A percentile compares a stretch with the other conserved stretches of the same genome.
phyloP scores from a whole-genome alignment of 169 alveolate genomes.

The Eimeria brunetti region DNA sequence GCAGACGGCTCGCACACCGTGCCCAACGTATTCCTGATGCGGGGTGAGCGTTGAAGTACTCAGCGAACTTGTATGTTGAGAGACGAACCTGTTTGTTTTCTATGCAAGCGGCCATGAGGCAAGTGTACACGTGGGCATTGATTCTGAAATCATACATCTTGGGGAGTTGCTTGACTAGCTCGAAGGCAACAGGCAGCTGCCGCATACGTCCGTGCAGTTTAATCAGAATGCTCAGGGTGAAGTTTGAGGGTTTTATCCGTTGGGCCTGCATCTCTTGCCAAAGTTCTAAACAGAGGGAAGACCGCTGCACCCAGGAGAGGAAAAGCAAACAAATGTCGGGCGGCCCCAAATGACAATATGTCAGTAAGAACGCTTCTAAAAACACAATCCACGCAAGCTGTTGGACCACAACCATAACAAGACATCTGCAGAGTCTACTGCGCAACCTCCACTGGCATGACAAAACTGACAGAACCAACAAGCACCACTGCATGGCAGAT shows the following conservation, averaged over 20 bases:
- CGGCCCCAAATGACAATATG: background rate
- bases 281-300: conserved; percentile 87
- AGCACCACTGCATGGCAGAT: background rate
- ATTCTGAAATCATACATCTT: conserved; percentile 84
- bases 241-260: conserved; percentile 89
- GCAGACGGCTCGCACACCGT: background rate
- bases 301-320: conserved; percentile 67
- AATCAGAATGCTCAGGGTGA: conserved; percentile 90
- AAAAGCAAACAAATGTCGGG: background rate
- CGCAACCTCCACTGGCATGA: background rate
- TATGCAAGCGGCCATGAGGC: conserved; percentile 92
- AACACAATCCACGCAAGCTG: background rate
- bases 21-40: background rate
- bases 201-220: conserved; percentile 90
- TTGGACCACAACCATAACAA: background rate
- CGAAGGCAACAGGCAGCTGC: conserved; percentile 89
- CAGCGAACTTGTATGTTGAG: background rate
- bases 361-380: background rate
- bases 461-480: background rate
- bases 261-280: conserved; percentile 90
- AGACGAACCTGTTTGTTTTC: conserved; percentile 85
- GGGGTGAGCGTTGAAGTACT: background rate
- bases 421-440: background rate
- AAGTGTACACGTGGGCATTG: conserved; percentile 91
- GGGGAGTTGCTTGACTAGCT: conserved; percentile 87